Base-by-base conservation (phyloP, 495 filamentous ascomycete species). In the Chaetomidium leptoderma region DNA sequence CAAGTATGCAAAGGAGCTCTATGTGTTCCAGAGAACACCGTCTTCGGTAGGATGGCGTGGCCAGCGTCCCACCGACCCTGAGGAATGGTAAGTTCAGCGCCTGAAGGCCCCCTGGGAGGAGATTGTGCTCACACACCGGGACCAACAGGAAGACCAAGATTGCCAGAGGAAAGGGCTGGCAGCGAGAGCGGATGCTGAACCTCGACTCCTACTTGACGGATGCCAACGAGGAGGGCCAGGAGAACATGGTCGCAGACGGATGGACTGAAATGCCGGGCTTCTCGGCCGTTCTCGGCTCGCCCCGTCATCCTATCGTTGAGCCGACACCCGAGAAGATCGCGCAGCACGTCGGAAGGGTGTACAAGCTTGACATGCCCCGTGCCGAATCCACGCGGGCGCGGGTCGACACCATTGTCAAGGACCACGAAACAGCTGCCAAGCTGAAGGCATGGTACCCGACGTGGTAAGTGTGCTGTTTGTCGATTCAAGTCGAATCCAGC, bases 11-110 rank as follows among this genome's bases (percentile, higher is more conserved):
- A 75, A 81, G 55, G 71, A 83, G 43, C 51, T 84, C 5, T 80
- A 78, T 55, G 75, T 84, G 26, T 75, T 82, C 58, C 81, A 84
- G 57, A 79, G 80, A 13, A 84, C 81, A 19, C 79, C 81, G 21
- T 73, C 82, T 0, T 55, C 74, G 0, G 77, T 86, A 4, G 75
- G 73, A 51, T 17, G 23, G 32, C 81, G 81, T 21, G 70, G 70
- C 3, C 74, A 87, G 47, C 67, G 70, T 39, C 54, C 65, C 8
- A 86, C 79, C 0, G 78, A 83, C 40, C 64, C 69, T 0, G 65
- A 74, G 32, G 75, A 73, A 53, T 83, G 72, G 66, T 66, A 23
- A 58, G 58, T 11, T 23, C 13, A 14, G 16, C 2, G 7, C 14
- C 48, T 7, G 1, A 23, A 14, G 6, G 6, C 1, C 21, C 16